These are phyloP conservation scores for Talaromyces sp. DNA, from an alignment of 2,329 filamentous ascomycete species.

Conservation along the genomic window DNA sequence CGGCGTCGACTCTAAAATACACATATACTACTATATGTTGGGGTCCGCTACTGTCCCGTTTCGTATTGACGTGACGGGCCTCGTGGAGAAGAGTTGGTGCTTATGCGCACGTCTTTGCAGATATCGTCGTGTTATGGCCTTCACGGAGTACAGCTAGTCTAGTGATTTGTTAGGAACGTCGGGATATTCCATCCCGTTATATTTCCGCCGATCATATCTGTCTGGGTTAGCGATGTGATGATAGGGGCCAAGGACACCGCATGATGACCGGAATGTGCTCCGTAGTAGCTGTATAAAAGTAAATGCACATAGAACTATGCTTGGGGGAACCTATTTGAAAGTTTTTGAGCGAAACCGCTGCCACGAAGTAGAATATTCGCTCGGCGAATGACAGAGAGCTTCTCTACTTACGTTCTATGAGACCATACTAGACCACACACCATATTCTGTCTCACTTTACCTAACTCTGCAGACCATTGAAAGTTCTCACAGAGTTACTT, in stretches of 20 bases:
- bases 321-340: not conserved
- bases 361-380: not conserved
- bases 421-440: not conserved
- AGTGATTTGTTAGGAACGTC: not conserved
- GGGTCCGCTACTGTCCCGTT: not conserved
- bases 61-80: not conserved
- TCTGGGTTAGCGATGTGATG: not conserved
- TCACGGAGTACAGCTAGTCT: not conserved
- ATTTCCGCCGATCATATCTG: not conserved
- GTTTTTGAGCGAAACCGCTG: not conserved
- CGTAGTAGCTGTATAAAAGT: not conserved
- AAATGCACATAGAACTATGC: not conserved
- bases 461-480: not conserved
- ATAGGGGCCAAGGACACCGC: not conserved
- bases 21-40: not conserved
- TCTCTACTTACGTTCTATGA: not conserved
- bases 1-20: not conserved
- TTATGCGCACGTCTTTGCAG: not conserved
- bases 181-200: not conserved
- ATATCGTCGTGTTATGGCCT: too few relatives aligned
- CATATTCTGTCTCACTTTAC: not conserved
- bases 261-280: not conserved
- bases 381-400: not conserved
- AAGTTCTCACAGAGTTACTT: not conserved
- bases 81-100: not conserved